phyloP scores from a whole-genome alignment of 108 stramenopile genomes.

The Hondaea fermentalgiana region DNA sequence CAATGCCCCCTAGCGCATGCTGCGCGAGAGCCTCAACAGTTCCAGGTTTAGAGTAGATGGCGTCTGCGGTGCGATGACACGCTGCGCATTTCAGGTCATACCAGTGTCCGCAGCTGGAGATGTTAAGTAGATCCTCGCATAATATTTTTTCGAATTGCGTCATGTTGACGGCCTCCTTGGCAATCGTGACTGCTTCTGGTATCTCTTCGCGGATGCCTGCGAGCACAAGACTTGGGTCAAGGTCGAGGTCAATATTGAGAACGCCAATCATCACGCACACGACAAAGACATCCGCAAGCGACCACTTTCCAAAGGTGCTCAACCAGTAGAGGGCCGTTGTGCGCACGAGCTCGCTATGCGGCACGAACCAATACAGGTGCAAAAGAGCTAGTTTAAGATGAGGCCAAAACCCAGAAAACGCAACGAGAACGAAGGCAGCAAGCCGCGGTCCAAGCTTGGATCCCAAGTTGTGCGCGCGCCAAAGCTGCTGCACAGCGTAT shows the following conservation, averaged over 20 bases:
- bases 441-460: slow-evolving; percentile 47
- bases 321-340: slow-evolving; percentile 52
- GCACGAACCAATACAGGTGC: slow-evolving; percentile 54
- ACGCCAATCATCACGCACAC: slow-evolving; percentile 77
- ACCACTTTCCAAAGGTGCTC: slow-evolving; percentile 67
- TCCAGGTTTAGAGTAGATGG: slow-evolving; percentile 52
- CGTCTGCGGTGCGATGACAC: slow-evolving; percentile 45
- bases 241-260: slow-evolving; percentile 62
- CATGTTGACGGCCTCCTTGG: slow-evolving; percentile 34
- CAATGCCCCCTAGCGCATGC: slow-evolving; percentile 51
- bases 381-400: slow-evolving; percentile 63
- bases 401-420: slow-evolving; percentile 70
- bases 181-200: slow-evolving; percentile 44
- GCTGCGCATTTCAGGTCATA: slow-evolving; percentile 43
- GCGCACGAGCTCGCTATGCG: slow-evolving; percentile 32
- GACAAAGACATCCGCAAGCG: slow-evolving; percentile 66
- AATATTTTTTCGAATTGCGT: slow-evolving; percentile 19
- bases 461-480: slow-evolving; percentile 58
- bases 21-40: slow-evolving; percentile 48
- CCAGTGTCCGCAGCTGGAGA: slow-evolving; percentile 34
- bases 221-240: slow-evolving; percentile 56
- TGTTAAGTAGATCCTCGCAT: slow-evolving; percentile 49
- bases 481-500: slow-evolving; percentile 66
- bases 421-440: slow-evolving; percentile 55
- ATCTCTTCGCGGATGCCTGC: slow-evolving; percentile 51